phyloP scores from a whole-genome alignment of 495 filamentous ascomycete genomes.

The Tuber microsphaerosporum region DNA sequence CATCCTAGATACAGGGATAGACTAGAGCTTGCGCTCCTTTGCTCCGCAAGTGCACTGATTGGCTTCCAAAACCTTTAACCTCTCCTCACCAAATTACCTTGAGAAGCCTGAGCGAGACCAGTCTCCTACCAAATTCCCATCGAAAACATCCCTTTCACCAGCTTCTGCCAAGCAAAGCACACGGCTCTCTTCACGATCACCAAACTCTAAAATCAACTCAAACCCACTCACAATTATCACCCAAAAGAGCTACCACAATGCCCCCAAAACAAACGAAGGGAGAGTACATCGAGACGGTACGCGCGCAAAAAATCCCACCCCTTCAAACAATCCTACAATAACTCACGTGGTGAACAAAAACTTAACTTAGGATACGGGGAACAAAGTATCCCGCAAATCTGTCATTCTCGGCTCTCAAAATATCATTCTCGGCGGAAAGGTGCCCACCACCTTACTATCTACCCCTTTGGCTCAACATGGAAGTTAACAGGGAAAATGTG shows the following conservation, averaged over 20 bases:
- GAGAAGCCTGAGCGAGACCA: too few relatives aligned
- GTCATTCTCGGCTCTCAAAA: slow-evolving; percentile 89
- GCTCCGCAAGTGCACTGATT: neutral
- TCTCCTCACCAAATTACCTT: neutral
- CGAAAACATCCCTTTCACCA: neutral
- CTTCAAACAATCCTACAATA: neutral
- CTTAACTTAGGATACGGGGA: slow-evolving; percentile 72
- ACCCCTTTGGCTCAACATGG: neutral
- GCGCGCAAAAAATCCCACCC: slow-evolving; percentile 22
- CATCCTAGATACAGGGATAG: neutral
- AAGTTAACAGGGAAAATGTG: neutral
- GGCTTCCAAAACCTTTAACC: neutral
- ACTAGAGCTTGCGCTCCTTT: neutral
- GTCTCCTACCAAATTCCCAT: neutral
- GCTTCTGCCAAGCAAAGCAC: neutral
- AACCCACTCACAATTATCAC: neutral
- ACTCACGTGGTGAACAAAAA: neutral
- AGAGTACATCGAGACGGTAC: slow-evolving; percentile 95
- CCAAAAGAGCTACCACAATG: slow-evolving; percentile 46
- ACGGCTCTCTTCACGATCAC: neutral
- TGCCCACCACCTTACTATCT: slow-evolving; percentile 1
- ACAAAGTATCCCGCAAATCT: slow-evolving; percentile 90
- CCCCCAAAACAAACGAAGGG: slow-evolving; percentile 69
- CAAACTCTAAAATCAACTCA: neutral
- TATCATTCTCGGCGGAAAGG: slow-evolving; percentile 85